A percentile compares a stretch with the other conserved stretches of the same genome.
Evolutionary conservation across 345 rosid species (phyloP).

Genomic region (Boechera retrofracta): DNA sequence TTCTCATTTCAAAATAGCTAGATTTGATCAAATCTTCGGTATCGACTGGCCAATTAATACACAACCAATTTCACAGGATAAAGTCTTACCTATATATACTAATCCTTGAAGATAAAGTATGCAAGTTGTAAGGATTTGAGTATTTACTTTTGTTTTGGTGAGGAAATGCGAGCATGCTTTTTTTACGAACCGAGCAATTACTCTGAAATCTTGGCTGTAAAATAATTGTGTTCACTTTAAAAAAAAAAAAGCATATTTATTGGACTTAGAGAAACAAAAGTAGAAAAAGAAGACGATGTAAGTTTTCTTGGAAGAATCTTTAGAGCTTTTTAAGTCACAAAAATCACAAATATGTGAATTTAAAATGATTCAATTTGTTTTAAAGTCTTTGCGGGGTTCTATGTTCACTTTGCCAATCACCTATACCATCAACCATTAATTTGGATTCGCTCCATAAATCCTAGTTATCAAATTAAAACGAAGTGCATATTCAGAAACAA

Average conservation of each 20-base stretch:
- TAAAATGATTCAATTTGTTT: neutral
- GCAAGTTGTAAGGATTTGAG: conserved; percentile 2
- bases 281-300: neutral
- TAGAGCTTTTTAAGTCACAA: neutral
- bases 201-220: neutral
- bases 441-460: neutral
- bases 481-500: neutral
- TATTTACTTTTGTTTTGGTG: neutral
- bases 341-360: neutral
- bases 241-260: neutral
- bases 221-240: neutral
- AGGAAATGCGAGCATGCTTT: neutral
- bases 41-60: conserved; percentile 31
- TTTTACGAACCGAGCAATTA: neutral
- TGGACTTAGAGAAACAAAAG: neutral
- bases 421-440: neutral
- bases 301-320: neutral
- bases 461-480: neutral
- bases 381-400: neutral
- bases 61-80: conserved; percentile 30
- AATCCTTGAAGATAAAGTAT: conserved; percentile 17
- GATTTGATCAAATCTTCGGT: conserved; percentile 31
- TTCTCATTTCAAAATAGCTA: conserved; percentile 27
- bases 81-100: conserved; percentile 21
- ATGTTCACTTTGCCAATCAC: neutral